Conservation (phyloP, 352 stramenopile genomes). For the Globisporangium orthogonon region DNA sequence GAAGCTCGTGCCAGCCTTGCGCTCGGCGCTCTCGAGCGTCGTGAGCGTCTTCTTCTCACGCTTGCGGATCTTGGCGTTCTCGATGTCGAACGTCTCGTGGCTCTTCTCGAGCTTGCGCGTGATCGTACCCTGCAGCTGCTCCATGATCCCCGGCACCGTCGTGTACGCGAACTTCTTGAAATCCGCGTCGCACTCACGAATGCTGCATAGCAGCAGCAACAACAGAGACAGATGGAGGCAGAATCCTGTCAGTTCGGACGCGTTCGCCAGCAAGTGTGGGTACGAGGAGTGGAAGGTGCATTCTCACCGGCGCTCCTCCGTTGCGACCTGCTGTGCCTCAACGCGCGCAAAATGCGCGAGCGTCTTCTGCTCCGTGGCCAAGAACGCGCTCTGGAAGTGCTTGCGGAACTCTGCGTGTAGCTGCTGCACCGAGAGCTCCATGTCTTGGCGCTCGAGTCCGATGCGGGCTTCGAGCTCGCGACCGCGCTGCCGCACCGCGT, state of each 20-base stretch:
- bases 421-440: constrained; percentile 53
- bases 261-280: too few species aligned
- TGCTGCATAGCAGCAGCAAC: too few species aligned
- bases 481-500: constrained; percentile 62
- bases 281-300: too few species aligned
- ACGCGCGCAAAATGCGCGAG: constrained; percentile 54
- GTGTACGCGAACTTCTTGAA: constrained; percentile 72
- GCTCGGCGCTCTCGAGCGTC: constrained; percentile 60
- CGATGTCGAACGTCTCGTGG: constrained; percentile 90
- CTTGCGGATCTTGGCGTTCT: constrained; percentile 91
- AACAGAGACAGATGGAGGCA: too few species aligned
- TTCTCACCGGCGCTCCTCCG: constrained; percentile 44
- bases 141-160: constrained; percentile 86
- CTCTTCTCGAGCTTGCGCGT: constrained; percentile 87
- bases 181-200: constrained; percentile 41
- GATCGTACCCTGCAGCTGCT: constrained; percentile 81
- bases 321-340: constrained; percentile 37
- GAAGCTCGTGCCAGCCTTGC: constrained; percentile 51
- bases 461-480: constrained; percentile 44
- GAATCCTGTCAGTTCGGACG: too few species aligned
- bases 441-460: constrained; percentile 41
- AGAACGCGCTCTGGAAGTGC: constrained; percentile 44
- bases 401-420: constrained; percentile 34
- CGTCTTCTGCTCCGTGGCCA: constrained; percentile 50
- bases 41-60: constrained; percentile 85